Evolutionary conservation across 495 filamentous ascomycete genomes (phyloP).

Genomic region (Penicillium manginii): DNA sequence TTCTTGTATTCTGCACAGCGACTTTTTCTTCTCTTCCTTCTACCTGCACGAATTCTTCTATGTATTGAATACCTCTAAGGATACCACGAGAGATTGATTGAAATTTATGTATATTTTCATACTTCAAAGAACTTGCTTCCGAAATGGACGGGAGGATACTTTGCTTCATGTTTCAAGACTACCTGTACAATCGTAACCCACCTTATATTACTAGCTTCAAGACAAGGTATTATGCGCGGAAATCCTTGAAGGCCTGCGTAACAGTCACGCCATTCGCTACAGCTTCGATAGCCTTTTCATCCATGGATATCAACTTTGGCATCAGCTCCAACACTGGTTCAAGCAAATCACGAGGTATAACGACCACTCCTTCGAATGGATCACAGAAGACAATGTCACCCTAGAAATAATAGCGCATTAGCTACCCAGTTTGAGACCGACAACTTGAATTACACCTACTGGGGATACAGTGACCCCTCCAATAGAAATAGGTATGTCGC

Average conservation of each 20-base stretch:
- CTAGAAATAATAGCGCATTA: slow-evolving; percentile 21
- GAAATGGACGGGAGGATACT: not conserved
- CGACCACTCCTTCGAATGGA: slow-evolving; percentile 61
- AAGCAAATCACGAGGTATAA: slow-evolving; percentile 58
- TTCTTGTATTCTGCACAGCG: slow-evolving; percentile 38
- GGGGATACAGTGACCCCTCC: slow-evolving; percentile 52
- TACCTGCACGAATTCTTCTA: slow-evolving; percentile 24
- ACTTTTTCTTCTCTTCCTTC: slow-evolving; percentile 21
- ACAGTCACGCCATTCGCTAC: slow-evolving; percentile 60
- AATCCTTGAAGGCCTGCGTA: slow-evolving; percentile 59
- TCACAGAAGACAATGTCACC: slow-evolving; percentile 70
- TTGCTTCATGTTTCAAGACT: no score
- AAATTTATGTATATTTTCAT: slow-evolving; percentile 19
- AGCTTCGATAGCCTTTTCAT: slow-evolving; percentile 63
- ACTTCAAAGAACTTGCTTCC: not conserved
- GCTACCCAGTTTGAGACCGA: not conserved
- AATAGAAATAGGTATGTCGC: slow-evolving; percentile 57
- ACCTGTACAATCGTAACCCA: no score
- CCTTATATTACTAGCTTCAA: not conserved
- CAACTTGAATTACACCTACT: slow-evolving; percentile 30
- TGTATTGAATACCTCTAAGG: slow-evolving; percentile 33
- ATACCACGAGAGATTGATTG: slow-evolving; percentile 32
- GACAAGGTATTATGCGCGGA: slow-evolving; percentile 21
- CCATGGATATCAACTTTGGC: slow-evolving; percentile 59
- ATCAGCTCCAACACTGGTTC: slow-evolving; percentile 55